phyloP scores from a whole-genome alignment of 1,139 yeast species.

The Meyerozyma guilliermondii region DNA sequence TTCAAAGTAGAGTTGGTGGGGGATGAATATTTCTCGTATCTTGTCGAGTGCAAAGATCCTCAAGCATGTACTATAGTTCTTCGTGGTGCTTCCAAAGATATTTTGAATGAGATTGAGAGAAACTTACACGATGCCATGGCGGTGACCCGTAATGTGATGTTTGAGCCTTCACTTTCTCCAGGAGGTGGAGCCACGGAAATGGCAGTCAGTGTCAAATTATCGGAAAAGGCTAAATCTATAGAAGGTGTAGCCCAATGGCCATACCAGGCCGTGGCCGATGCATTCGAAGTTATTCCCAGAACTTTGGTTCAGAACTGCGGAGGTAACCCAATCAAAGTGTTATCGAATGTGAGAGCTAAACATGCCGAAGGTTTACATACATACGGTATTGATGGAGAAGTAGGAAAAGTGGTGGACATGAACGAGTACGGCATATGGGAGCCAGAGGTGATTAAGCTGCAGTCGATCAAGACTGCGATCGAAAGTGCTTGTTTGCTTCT shows the following conservation, averaged over 20 bases:
- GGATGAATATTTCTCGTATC: constrained; percentile 90
- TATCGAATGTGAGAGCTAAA: constrained; percentile 90
- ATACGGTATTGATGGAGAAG: constrained; percentile 92
- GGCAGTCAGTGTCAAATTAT: constrained; percentile 88
- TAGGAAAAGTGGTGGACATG: constrained; percentile 94
- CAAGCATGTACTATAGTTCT: constrained; percentile 90
- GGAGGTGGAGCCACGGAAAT: constrained; percentile 99
- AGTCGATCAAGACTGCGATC: constrained; percentile 92
- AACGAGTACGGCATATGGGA: constrained; percentile 96
- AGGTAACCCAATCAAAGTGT: constrained; percentile 85
- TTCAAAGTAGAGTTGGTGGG: constrained; percentile 95
- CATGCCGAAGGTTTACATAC: constrained; percentile 87
- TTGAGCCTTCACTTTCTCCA: constrained; percentile 92
- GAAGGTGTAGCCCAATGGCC: constrained; percentile 99
- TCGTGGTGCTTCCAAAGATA: constrained; percentile 97
- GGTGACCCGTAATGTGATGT: constrained; percentile 90
- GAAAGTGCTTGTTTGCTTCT: constrained; percentile 93
- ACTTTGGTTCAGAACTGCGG: constrained; percentile 97
- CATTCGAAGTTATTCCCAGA: constrained; percentile 96
- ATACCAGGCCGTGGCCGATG: constrained; percentile 97
- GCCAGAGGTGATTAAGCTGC: constrained; percentile 96
- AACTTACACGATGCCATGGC: constrained; percentile 99
- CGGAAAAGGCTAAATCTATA: constrained; percentile 86
- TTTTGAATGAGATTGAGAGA: constrained; percentile 92
- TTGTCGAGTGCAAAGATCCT: constrained; percentile 78